Conservation (phyloP, 495 filamentous ascomycete genomes). For the Filosporella fistucella region DNA sequence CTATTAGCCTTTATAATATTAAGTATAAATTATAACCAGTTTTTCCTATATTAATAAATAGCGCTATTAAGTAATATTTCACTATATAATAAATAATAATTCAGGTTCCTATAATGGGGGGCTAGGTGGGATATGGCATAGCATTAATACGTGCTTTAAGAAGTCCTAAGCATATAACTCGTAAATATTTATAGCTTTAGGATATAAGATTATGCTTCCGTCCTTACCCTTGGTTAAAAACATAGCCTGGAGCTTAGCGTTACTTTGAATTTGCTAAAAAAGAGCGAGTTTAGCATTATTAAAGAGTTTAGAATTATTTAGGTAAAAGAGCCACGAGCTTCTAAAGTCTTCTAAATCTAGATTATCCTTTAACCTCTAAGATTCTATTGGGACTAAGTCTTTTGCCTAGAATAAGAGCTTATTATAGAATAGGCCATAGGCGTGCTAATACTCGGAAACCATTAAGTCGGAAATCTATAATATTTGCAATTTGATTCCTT, state of each 20-base stretch:
- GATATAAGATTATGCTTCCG: neutral
- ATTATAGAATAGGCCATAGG: constrained; percentile 11
- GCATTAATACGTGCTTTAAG: neutral
- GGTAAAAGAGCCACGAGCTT: constrained; percentile 12
- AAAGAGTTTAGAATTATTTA: constrained; percentile 1
- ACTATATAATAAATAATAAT: neutral
- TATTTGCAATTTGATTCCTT: constrained; percentile 8
- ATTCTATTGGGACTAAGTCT: constrained; percentile 8
- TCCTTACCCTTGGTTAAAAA: constrained; percentile 1
- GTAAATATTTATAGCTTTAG: neutral
- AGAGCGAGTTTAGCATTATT: neutral
- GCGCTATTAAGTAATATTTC: neutral
- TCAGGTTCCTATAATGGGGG: constrained; percentile 3
- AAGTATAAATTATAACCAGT: constrained; percentile 6
- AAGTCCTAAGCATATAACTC: neutral
- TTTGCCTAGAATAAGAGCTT: constrained; percentile 12
- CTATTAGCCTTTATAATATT: constrained; percentile 1
- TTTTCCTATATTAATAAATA: constrained; percentile 2
- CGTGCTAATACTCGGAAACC: constrained; percentile 9
- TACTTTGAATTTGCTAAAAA: constrained; percentile 4
- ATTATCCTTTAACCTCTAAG: constrained; percentile 10
- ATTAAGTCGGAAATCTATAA: constrained; percentile 6
- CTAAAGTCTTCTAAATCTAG: constrained; percentile 12
- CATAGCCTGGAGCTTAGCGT: constrained; percentile 6
- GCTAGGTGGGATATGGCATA: constrained; percentile 6